These are phyloP conservation scores for Ophiostoma montium DNA, from an alignment of 2,329 filamentous ascomycete genomes.

Conservation along the genomic window DNA sequence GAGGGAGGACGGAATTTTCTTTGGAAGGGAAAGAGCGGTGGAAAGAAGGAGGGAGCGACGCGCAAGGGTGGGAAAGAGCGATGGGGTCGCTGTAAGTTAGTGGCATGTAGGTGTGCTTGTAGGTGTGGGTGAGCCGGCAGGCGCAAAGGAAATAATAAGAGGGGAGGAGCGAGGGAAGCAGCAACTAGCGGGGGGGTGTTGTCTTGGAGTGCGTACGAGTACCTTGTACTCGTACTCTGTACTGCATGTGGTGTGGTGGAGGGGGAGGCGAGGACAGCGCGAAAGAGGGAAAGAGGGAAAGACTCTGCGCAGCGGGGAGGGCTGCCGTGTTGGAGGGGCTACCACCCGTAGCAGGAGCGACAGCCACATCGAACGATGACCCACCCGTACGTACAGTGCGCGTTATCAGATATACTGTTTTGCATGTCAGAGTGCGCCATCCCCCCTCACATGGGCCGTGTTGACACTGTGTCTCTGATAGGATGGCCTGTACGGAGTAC, in stretches of 20 bases:
- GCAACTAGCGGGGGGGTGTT: constrained; percentile 1
- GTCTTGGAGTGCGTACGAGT: not conserved
- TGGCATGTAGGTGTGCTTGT: not conserved
- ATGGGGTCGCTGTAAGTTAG: constrained; percentile 5
- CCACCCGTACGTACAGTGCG: constrained; percentile 4
- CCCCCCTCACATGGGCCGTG: too few species aligned
- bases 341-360: not conserved
- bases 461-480: not conserved
- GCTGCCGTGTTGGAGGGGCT: constrained; percentile 4
- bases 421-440: too few species aligned
- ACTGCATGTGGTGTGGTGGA: not conserved
- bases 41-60: constrained; percentile 12
- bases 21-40: constrained; percentile 11
- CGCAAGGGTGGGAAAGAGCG: constrained; percentile 8
- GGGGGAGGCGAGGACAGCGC: not conserved
- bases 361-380: not conserved
- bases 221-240: too few species aligned
- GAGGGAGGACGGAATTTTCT: constrained; percentile 13
- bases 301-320: not conserved
- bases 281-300: not conserved
- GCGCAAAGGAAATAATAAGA: constrained; percentile 13
- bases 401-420: not conserved
- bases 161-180: constrained; percentile 13
- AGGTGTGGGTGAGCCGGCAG: not conserved
- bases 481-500: not conserved